Percentiles rank a stretch among this genome's conserved stretches.
Evolutionary conservation across 192 early-diverging fungal genomes (phyloP).

Genomic region (Rhizophlyctis rosea): DNA sequence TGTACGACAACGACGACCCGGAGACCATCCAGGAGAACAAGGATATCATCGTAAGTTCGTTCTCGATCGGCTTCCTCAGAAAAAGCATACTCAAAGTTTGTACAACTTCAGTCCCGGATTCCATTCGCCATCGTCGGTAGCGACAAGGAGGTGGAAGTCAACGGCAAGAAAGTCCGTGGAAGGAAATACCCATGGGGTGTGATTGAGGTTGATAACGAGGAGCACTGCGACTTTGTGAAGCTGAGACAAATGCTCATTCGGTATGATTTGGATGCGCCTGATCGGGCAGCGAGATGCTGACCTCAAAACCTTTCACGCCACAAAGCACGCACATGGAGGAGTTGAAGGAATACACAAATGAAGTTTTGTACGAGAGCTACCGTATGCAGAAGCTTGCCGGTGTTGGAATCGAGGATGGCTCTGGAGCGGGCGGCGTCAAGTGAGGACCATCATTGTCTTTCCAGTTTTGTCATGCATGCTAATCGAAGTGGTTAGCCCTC

Average conservation of each 20-base stretch:
- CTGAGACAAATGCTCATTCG: conserved; percentile 55
- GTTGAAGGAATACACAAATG: conserved; percentile 60
- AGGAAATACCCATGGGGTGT: conserved; percentile 64
- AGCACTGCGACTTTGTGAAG: conserved; percentile 62
- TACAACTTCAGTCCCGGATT: conserved; percentile 44
- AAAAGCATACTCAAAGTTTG: not conserved
- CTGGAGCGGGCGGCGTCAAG: conserved; percentile 12
- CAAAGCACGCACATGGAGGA: conserved; percentile 77
- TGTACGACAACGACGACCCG: conserved; percentile 91
- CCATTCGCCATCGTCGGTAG: conserved; percentile 62
- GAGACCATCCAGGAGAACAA: conserved; percentile 96
- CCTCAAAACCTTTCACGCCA: not conserved
- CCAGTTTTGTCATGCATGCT: not conserved
- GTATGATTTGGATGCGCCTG: conserved; percentile 4
- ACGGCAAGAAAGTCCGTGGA: conserved; percentile 54
- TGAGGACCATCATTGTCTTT: conserved; percentile 8
- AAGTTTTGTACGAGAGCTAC: conserved; percentile 62
- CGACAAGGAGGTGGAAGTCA: conserved; percentile 54
- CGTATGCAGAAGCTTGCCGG: conserved; percentile 49
- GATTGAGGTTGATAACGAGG: conserved; percentile 60
- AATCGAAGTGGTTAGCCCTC: conserved; percentile 24
- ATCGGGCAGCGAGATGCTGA: not conserved
- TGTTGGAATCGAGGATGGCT: conserved; percentile 30
- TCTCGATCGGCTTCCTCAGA: not conserved
- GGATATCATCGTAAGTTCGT: conserved; percentile 70